These are phyloP conservation scores for Verticillium longisporum DNA, from an alignment of 2,329 filamentous ascomycete species.

Conservation along the genomic window DNA sequence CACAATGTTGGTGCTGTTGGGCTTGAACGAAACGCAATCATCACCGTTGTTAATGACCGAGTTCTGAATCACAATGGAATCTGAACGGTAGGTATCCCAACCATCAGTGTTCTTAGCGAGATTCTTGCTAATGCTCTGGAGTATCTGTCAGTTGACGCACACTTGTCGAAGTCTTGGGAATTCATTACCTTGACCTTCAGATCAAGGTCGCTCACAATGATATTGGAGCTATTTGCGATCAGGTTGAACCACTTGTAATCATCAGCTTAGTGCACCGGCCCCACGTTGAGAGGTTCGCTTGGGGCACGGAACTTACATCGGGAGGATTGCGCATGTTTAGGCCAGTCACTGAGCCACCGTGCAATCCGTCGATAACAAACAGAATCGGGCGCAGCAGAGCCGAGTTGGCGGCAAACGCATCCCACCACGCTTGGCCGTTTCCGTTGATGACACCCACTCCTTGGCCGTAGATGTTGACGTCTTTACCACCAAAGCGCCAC, in stretches of 20 bases:
- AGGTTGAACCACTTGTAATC: conserved; percentile 38
- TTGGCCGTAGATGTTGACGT: conserved; percentile 59
- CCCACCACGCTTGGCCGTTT: conserved; percentile 58
- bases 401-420: conserved; percentile 47
- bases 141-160: background rate
- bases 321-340: conserved; percentile 54
- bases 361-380: conserved; percentile 47
- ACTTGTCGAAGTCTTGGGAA: background rate
- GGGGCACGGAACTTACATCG: conserved; percentile 11
- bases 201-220: conserved; percentile 56
- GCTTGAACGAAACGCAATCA: conserved; percentile 69
- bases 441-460: conserved; percentile 39
- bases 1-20: conserved; percentile 62
- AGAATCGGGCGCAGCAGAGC: conserved; percentile 52
- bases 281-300: too few species aligned
- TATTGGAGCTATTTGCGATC: conserved; percentile 57
- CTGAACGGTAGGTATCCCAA: conserved; percentile 56
- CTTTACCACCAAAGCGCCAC: conserved; percentile 23
- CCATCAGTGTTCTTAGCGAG: conserved; percentile 55
- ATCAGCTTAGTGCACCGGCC: background rate
- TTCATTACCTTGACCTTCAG: conserved; percentile 24
- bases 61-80: conserved; percentile 59
- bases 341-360: conserved; percentile 50
- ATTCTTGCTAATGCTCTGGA: background rate
- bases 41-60: conserved; percentile 59